Percentiles rank a stretch among this genome's conserved stretches.
Conservation (phyloP, 2,329 filamentous ascomycete species). For the Cercospora sp. region DNA sequence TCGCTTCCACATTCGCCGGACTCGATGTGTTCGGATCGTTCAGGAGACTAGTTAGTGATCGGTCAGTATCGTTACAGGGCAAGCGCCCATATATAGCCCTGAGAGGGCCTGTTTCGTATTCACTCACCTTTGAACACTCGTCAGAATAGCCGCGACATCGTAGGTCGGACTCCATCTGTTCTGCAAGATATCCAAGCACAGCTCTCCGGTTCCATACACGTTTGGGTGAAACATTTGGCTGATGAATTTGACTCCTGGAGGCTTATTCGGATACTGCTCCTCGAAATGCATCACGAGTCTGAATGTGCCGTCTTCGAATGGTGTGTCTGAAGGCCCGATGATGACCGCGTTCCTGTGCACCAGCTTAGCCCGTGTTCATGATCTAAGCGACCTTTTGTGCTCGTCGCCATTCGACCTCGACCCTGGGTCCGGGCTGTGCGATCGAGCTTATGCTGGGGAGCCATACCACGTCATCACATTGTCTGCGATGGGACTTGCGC, state of each 20-base stretch:
- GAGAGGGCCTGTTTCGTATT: neutral
- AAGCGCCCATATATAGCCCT: neutral
- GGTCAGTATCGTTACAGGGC: neutral
- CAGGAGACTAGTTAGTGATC: conserved; percentile 64
- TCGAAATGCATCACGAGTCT: conserved; percentile 98
- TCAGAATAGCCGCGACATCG: conserved; percentile 94
- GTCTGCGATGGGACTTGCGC: conserved; percentile 90
- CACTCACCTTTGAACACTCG: conserved; percentile 88
- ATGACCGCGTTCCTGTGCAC: conserved; percentile 88
- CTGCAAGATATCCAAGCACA: conserved; percentile 94
- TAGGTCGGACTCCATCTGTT: conserved; percentile 99
- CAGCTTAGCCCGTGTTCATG: conserved; percentile 15
- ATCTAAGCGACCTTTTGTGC: neutral
- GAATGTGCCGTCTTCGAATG: conserved; percentile 98
- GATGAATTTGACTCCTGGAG: conserved; percentile 96
- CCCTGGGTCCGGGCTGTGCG: neutral
- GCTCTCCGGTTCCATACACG: conserved; percentile 93
- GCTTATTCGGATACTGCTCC: conserved; percentile 98
- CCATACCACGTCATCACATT: conserved; percentile 94
- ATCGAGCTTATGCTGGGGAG: neutral
- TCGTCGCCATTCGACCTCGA: neutral
- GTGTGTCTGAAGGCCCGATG: conserved; percentile 93
- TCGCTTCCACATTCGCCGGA: conserved; percentile 95
- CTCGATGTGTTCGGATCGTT: conserved; percentile 99
- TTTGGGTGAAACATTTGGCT: conserved; percentile 99